Evolutionary conservation across 2,329 filamentous ascomycete genomes (phyloP), one percentile per base, ranked within the genome.

Genomic region (Pseudocercospora macadamiae): DNA sequence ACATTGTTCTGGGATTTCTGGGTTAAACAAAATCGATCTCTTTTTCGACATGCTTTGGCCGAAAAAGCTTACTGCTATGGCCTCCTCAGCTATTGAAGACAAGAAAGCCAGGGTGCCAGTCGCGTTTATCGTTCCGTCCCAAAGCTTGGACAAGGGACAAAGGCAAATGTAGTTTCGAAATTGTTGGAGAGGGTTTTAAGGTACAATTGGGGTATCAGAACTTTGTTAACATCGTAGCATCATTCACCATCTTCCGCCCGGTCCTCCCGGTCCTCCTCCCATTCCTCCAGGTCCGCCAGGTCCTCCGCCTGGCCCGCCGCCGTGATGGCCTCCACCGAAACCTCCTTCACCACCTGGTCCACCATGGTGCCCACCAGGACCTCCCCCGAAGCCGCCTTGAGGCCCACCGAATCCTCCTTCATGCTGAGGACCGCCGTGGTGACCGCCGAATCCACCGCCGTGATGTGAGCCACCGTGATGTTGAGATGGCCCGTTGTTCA

Each of bases 271-370:
- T n/a, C 37, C 51, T 34, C 32, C 28, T n/a, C n/a, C n/a, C n/a
- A n/a, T n/a, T n/a, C n/a, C n/a, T n/a, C n/a, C n/a, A n/a, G 14
- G 30, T 9, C 34, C 49, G 18, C 28, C 32, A 7, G 32, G 32
- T 10, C 21, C 49, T 18, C 21, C 36, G n/a, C n/a, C 18, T 8
- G 10, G 51, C n/a, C 51, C 51, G 37, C 53, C 53, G 28, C 32
- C 21, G 34, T 55, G 37, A 19, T n/a, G 36, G 3, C 37, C 51
- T 19, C 36, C 39, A 19, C 51, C 51, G 28, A 44, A 54, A 12
- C 37, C 32, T 9, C 36, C 8, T 4, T 25, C 39, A 23, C 52
- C 39, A 14, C 28, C 37, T 21, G 14, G 52, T 14, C 39, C 39
- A 7, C 52, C 52, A 21, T 25, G 21, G 6, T 37, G 6, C n/a